These are phyloP conservation scores for Bruguiera parviflora DNA, from an alignment of 345 rosid genomes.

Conservation along the genomic window DNA sequence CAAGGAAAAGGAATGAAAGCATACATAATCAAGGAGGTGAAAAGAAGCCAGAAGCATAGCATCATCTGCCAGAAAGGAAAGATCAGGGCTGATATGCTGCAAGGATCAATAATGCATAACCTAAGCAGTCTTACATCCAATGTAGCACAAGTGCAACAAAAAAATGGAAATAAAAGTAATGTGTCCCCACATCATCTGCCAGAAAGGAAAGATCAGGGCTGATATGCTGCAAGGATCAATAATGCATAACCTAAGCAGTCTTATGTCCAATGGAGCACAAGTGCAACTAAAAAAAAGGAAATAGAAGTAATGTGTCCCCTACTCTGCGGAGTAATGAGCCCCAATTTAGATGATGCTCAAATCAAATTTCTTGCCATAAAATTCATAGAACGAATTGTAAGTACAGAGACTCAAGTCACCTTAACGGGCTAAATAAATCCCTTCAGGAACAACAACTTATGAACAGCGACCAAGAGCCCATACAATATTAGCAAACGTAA, in stretches of 20 bases:
- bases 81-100: background rate
- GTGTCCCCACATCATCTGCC: background rate
- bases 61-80: background rate
- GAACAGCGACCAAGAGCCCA: slow-evolving; percentile 69
- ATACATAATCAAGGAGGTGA: background rate
- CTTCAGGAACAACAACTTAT: slow-evolving; percentile 92
- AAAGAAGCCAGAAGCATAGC: background rate
- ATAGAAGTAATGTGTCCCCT: too few relatives aligned
- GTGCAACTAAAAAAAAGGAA: background rate
- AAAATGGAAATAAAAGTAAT: too few relatives aligned
- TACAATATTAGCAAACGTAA: background rate
- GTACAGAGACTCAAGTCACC: slow-evolving; percentile 64
- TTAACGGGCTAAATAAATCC: slow-evolving; percentile 94
- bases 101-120: background rate
- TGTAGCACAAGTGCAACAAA: background rate
- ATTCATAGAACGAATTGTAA: background rate
- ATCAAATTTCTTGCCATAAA: too few relatives aligned
- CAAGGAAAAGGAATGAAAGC: too few relatives aligned
- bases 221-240: background rate
- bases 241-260: too few relatives aligned
- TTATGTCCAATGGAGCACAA: too few relatives aligned
- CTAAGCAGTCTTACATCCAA: too few relatives aligned
- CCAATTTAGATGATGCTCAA: too few relatives aligned
- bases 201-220: background rate
- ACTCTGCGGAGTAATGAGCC: too few relatives aligned